Evolutionary conservation across 2,329 filamentous ascomycete genomes (phyloP).

Genomic region (Aaosphaeria arxii): DNA sequence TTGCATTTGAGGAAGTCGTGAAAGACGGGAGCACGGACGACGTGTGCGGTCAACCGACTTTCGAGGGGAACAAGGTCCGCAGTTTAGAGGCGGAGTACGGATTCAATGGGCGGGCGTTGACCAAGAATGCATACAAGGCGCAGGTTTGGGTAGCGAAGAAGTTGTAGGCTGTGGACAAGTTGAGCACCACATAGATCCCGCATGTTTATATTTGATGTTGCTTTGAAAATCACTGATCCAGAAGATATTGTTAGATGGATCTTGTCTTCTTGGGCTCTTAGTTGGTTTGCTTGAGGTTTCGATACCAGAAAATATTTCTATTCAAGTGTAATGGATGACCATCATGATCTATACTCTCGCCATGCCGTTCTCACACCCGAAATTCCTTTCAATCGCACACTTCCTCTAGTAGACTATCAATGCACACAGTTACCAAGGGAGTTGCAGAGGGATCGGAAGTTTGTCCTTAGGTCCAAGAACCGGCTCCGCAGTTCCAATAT

Average conservation of each 20-base stretch:
- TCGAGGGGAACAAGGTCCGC: conserved; percentile 42
- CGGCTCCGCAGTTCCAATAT: conserved; percentile 66
- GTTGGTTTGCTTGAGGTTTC: too few species aligned
- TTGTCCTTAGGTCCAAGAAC: conserved; percentile 57
- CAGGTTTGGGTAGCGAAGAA: conserved; percentile 44
- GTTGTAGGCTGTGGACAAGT: conserved; percentile 5
- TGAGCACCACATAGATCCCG: background rate
- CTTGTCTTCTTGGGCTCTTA: too few species aligned
- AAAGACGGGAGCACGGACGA: background rate
- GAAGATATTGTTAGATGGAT: too few species aligned
- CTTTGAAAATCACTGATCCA: too few species aligned
- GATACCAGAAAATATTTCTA: too few species aligned
- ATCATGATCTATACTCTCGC: too few species aligned
- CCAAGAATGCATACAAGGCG: conserved; percentile 45
- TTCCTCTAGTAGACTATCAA: too few species aligned
- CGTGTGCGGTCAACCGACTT: conserved; percentile 20
- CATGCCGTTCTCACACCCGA: too few species aligned
- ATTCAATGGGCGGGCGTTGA: conserved; percentile 51
- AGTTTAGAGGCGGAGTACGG: conserved; percentile 52
- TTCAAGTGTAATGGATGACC: too few species aligned
- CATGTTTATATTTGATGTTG: background rate
- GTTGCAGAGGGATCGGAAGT: conserved; percentile 61
- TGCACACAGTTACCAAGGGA: conserved; percentile 56
- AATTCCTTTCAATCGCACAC: too few species aligned
- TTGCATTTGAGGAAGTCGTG: conserved; percentile 49